Conservation (phyloP, 1,139 yeast genomes). For the Hansenula anomala region DNA sequence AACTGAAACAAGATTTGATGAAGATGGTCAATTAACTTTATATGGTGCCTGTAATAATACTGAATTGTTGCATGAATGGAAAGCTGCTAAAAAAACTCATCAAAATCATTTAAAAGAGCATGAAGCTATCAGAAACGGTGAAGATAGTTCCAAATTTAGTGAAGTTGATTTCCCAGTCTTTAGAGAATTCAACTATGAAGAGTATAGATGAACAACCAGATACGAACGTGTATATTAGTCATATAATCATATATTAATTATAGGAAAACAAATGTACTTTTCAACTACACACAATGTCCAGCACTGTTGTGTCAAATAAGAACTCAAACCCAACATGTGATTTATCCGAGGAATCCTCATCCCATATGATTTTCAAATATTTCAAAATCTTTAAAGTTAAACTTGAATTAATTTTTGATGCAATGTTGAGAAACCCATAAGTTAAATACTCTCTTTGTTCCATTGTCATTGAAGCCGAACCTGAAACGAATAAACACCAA, state of each 20-base stretch:
- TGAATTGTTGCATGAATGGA: constrained; percentile 18
- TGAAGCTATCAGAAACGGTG: constrained; percentile 12
- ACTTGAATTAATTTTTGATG: constrained; percentile 13
- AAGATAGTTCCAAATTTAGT: constrained; percentile 12
- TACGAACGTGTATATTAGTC: background rate
- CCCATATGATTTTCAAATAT: constrained; percentile 20
- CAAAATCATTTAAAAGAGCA: constrained; percentile 19
- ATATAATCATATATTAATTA: too few relatives aligned
- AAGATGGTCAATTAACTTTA: constrained; percentile 21
- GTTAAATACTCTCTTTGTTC: constrained; percentile 10
- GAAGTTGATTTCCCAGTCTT: constrained; percentile 17
- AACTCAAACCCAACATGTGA: constrained; percentile 16
- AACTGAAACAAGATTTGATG: constrained; percentile 25
- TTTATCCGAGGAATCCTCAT: constrained; percentile 8
- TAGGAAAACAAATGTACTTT: too few relatives aligned
- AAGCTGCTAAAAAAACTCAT: constrained; percentile 10
- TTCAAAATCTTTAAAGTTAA: constrained; percentile 18
- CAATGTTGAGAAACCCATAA: constrained; percentile 8
- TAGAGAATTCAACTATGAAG: constrained; percentile 9
- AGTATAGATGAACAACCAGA: constrained; percentile 4
- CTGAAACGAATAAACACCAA: constrained; percentile 21
- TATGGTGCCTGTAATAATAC: constrained; percentile 24
- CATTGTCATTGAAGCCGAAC: constrained; percentile 11
- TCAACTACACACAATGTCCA: constrained; percentile 16
- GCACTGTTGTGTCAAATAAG: constrained; percentile 19